Base-by-base conservation (phyloP, 257 asterid genomes). In the Linaria vulgaris region DNA sequence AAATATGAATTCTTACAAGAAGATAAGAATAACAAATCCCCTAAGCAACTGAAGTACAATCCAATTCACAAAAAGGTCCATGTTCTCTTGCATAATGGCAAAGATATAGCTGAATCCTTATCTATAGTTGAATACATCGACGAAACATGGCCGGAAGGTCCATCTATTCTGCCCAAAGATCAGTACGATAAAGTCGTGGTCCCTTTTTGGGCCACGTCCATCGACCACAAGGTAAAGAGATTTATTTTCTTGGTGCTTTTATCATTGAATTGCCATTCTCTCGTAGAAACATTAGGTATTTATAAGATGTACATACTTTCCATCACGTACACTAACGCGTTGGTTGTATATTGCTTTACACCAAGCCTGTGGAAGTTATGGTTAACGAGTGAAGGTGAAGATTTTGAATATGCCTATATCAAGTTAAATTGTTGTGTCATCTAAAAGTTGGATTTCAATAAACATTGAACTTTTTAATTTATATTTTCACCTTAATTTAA, bases 91-190 rank as follows among this genome's bases (percentile, higher is more conserved):
- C 86, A 82, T 70, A 76, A 82, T 22, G 87, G 77, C 5, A 85
- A 70, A 8, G 64, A 88, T 15, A 61, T 85, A 17, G 6, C 14
- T 12, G 86, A 85, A 22, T 85, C 92, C 9, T 12, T 61, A 0
- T 45, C 74, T n/a, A 82, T 85, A 48, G 74, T 85, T 22, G 82
- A 85, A 25, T 85, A 85, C 63, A 76, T 85, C 17, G 88, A 85
- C 2, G 82, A 82, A 48, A 66, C 67, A 2, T 85, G n/a, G n/a
- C n/a, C 80, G 78, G 49, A 69, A 22, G 76, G 74, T 12, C 77
- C 75, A 1, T 11, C 75, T 3, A 66, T 85, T 43, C 38, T 80
- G 51, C 85, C 92, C 6, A 37, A 74, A 38, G 69, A 82, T 48
- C 87, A 82, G 1, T 63, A 64, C 20, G 70, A 78, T 8, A 72